Evolutionary conservation across 2,329 filamentous ascomycete species (phyloP).

Genomic region (Claviceps africana): DNA sequence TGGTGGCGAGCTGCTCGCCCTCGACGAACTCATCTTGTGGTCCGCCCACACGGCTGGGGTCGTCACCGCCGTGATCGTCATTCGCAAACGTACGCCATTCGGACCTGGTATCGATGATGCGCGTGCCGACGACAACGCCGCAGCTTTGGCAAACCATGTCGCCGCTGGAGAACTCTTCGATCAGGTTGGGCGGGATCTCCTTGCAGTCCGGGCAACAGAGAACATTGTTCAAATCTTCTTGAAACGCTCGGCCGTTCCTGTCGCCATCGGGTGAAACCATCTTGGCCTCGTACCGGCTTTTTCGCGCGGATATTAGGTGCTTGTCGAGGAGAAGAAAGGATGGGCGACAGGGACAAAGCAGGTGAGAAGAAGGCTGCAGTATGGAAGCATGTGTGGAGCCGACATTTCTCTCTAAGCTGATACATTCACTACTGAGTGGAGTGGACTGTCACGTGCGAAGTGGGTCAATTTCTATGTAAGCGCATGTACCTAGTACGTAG

Average conservation of each 20-base stretch:
- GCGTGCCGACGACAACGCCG: conserved; percentile 77
- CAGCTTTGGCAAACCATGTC: conserved; percentile 90
- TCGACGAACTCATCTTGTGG: conserved; percentile 80
- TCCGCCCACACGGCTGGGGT: conserved; percentile 95
- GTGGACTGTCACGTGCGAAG: not conserved
- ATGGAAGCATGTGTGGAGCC: not conserved
- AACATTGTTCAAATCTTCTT: conserved; percentile 75
- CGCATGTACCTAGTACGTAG: no score
- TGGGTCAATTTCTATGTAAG: no score
- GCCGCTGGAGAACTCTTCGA: conserved; percentile 83
- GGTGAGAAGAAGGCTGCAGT: conserved; percentile 1
- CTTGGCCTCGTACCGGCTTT: conserved; percentile 26
- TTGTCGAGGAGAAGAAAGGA: conserved; percentile 11
- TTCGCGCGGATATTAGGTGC: conserved; percentile 5
- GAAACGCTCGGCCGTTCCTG: conserved; percentile 22
- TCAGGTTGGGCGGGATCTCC: conserved; percentile 78
- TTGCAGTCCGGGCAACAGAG: conserved; percentile 84
- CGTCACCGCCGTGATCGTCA: conserved; percentile 90
- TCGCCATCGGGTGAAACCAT: conserved; percentile 30
- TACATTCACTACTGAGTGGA: no score
- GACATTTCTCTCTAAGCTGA: no score
- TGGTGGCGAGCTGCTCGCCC: conserved; percentile 77
- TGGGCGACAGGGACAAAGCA: conserved; percentile 1
- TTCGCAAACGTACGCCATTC: conserved; percentile 99
- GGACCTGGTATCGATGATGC: conserved; percentile 87